A percentile compares a stretch with the other conserved stretches of the same genome.
phyloP scores from a whole-genome alignment of 2,329 filamentous ascomycete genomes.

The Raffaelea ambrosiae region DNA sequence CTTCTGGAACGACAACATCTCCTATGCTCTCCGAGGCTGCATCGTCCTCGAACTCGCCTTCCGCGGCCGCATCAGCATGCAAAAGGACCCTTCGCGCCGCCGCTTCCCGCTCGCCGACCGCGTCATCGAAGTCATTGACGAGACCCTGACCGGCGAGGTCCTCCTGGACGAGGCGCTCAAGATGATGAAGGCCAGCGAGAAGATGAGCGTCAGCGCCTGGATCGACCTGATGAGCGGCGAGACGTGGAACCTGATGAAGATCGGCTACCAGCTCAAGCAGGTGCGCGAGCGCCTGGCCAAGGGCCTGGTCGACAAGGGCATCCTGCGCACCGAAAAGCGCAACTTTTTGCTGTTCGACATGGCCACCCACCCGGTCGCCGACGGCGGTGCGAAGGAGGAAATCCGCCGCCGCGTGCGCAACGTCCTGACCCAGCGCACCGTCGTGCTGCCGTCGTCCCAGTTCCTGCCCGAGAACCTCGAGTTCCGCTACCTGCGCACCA shows the following conservation, averaged over 20 bases:
- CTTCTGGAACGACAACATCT: slow-evolving; percentile 99
- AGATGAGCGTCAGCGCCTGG: slow-evolving; percentile 99
- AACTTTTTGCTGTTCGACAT: slow-evolving; percentile 99
- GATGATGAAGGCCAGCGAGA: slow-evolving; percentile 99
- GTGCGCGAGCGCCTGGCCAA: slow-evolving; percentile 96
- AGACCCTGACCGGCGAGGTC: slow-evolving; percentile 92
- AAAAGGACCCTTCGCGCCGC: slow-evolving; percentile 86
- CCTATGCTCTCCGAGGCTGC: slow-evolving; percentile 92
- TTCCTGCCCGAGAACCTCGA: slow-evolving; percentile 93
- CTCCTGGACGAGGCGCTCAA: slow-evolving; percentile 95
- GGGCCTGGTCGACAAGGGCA: slow-evolving; percentile 96
- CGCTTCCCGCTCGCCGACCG: slow-evolving; percentile 89
- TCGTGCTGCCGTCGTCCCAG: slow-evolving; percentile 76
- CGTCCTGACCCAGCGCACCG: slow-evolving; percentile 85
- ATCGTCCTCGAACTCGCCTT: slow-evolving; percentile 98
- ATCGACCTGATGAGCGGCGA: slow-evolving; percentile 99
- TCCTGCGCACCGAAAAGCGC: slow-evolving; percentile 95
- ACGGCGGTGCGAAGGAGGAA: slow-evolving; percentile 95
- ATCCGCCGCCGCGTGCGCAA: slow-evolving; percentile 88
- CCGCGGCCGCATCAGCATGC: slow-evolving; percentile 94
- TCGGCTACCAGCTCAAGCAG: slow-evolving; percentile 98
- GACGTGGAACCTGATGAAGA: slow-evolving; percentile 99
- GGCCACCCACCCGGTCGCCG: slow-evolving; percentile 95
- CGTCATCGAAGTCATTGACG: slow-evolving; percentile 93
- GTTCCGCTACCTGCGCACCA: slow-evolving; percentile 84